A percentile compares a stretch with the other conserved stretches of the same genome.
Conservation (phyloP, 208 protist species). For the Acanthamoeba healyi region DNA sequence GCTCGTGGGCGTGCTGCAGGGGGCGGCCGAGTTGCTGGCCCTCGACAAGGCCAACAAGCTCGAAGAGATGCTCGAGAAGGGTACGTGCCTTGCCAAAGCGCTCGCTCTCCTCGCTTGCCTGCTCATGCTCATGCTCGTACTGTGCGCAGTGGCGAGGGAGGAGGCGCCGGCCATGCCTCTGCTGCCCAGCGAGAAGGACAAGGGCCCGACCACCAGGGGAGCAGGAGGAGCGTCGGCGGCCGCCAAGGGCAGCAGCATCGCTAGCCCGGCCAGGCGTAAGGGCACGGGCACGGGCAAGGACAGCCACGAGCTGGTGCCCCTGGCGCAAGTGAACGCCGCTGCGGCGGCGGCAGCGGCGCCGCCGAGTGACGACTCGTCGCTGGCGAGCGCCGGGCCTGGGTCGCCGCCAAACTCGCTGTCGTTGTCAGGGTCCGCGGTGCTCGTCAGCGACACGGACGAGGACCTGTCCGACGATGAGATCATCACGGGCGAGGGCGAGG, state of each 20-base stretch:
- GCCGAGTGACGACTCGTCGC: neutral
- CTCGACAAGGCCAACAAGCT: constrained; percentile 21
- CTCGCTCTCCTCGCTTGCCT: too few relatives aligned
- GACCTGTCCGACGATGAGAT: constrained; percentile 22
- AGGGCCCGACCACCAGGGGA: neutral
- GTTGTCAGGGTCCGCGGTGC: neutral
- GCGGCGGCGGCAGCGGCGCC: neutral
- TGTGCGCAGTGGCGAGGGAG: neutral
- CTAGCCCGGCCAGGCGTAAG: neutral
- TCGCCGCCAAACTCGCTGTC: neutral
- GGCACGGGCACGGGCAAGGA: neutral
- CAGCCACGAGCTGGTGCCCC: neutral
- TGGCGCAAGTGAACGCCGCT: neutral
- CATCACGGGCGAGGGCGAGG: neutral
- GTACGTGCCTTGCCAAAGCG: too few relatives aligned
- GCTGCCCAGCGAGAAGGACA: constrained; percentile 29
- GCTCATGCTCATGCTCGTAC: neutral
- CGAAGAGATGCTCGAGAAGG: constrained; percentile 48
- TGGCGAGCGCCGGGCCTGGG: too few relatives aligned
- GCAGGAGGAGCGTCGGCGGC: too few relatives aligned
- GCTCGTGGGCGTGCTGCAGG: neutral
- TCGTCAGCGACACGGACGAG: neutral
- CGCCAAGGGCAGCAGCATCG: neutral
- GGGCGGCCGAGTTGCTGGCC: neutral
- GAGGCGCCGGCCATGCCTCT: neutral